Evolutionary conservation across 352 stramenopile genomes (phyloP), one percentile per base, ranked within the genome.

Genomic region (Blastocystis sp.): DNA sequence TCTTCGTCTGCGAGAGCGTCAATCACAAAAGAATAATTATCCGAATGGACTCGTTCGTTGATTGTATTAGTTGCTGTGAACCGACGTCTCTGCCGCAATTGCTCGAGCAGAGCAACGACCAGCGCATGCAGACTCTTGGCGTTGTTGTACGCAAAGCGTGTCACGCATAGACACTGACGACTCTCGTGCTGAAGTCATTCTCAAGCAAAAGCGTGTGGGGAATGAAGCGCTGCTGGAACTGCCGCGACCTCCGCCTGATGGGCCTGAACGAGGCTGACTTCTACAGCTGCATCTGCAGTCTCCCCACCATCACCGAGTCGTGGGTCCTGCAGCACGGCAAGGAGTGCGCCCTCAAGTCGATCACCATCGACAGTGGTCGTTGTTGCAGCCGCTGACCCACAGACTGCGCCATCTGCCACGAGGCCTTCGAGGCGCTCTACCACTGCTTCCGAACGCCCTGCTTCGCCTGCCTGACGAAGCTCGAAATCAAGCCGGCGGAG

Each of bases 51-150:
- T 84, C 74, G 17, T 84, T 84, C 66, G 57, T 84, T 48, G 74
- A 84, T 52, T 84, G 74, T 52, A 84, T 84, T 24, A 84, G 74
- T 38, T 84, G 74, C 48, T 84, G 74, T 28, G 74, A 84, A 45
- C 74, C 74, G 24, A 84, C 74, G 3, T n/a, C 54, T 3, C 60
- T 84, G 11, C 74, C 57, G 19, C 45, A 84, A 43, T 54, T 84
- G 6, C 52, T 84, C 17, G 52, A 84, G 52, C 74, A 84, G 34
- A 84, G 48, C n/a, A 84, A 62, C 24, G 74, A 84, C 34, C 74
- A 84, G 57, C 34, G 60, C 40, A 84, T 84, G 38, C 74, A 84
- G 60, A 68, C 74, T 1, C 54, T 84, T 14, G 57, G 45, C 38
- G 74, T 84, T 14, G 9, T 11, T 17, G 24, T 0, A 10, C 9